Conservation (phyloP, 768 basidiomycete species). For the Amanita rubescens region DNA sequence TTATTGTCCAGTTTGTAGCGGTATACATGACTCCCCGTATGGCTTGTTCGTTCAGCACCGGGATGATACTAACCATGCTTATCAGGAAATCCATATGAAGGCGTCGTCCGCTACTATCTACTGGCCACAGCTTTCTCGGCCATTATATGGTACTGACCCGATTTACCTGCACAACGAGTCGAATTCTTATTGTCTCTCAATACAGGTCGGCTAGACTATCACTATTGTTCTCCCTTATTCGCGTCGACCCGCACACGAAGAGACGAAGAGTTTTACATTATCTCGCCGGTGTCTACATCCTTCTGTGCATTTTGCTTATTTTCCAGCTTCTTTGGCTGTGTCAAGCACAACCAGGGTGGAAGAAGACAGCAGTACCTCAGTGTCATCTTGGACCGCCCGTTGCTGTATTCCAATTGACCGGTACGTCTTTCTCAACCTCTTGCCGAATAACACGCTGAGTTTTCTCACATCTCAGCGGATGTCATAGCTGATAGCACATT, state of each 20-base stretch:
- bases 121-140: conserved; percentile 30
- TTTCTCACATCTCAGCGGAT: conserved; percentile 30
- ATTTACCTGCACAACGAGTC: too few relatives aligned
- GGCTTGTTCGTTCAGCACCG: background rate
- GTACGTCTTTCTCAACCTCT: conserved; percentile 25
- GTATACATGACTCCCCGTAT: conserved; percentile 23
- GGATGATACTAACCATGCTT: background rate
- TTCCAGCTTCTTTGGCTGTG: conserved; percentile 41
- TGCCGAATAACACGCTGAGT: background rate
- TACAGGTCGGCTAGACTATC: conserved; percentile 40
- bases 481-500: conserved; percentile 38
- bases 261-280: conserved; percentile 19
- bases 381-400: conserved; percentile 40
- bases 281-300: conserved; percentile 24
- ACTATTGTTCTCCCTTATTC: conserved; percentile 47
- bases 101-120: conserved; percentile 26
- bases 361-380: conserved; percentile 24
- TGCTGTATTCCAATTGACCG: conserved; percentile 43
- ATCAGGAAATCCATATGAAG: conserved; percentile 1
- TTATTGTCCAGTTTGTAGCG: conserved; percentile 22
- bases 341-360: conserved; percentile 32
- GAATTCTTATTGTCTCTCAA: background rate
- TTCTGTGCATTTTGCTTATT: conserved; percentile 28
- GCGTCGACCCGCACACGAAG: conserved; percentile 33
- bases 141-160: conserved; percentile 28